A percentile compares a stretch with the other conserved stretches of the same genome.
Evolutionary conservation across 2,329 filamentous ascomycete genomes (phyloP).

Genomic region (Rugonectria rugulosa): DNA sequence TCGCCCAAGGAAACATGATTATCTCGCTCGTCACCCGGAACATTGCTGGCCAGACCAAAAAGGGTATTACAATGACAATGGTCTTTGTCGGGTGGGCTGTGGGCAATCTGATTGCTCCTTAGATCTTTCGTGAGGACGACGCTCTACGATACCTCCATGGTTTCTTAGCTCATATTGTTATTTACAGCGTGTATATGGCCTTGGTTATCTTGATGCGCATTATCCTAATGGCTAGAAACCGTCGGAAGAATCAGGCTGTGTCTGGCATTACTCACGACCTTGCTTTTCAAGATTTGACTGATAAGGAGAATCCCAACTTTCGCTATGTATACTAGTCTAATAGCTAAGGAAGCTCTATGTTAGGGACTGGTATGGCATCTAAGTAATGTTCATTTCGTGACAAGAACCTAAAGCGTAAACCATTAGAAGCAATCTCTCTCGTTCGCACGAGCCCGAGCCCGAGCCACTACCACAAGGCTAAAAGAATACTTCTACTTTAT

Average conservation of each 20-base stretch:
- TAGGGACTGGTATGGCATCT: too few species aligned
- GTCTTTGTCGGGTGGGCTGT: slow-evolving; percentile 51
- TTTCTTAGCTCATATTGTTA: slow-evolving; percentile 9
- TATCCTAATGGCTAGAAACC: slow-evolving; percentile 11
- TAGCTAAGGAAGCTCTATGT: too few species aligned
- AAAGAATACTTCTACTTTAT: too few species aligned
- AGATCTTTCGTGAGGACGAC: slow-evolving; percentile 40
- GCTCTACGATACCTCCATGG: slow-evolving; percentile 16
- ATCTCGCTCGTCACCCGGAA: slow-evolving; percentile 52
- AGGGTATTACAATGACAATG: slow-evolving; percentile 50
- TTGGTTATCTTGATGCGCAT: slow-evolving; percentile 10
- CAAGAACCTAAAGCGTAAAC: too few species aligned
- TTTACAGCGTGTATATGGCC: slow-evolving; percentile 12
- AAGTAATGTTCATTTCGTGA: too few species aligned
- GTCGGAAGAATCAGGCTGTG: slow-evolving; percentile 2
- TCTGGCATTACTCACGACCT: slow-evolving; percentile 12
- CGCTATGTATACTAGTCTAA: slow-evolving; percentile 24
- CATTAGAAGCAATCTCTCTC: too few species aligned
- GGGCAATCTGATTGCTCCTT: slow-evolving; percentile 52
- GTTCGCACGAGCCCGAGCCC: too few species aligned
- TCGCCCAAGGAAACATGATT: slow-evolving; percentile 50
- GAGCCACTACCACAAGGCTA: too few species aligned
- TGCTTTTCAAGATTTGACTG: slow-evolving; percentile 19
- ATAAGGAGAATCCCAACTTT: slow-evolving; percentile 20
- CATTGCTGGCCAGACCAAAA: slow-evolving; percentile 53